phyloP scores from a whole-genome alignment of 2,329 filamentous ascomycete genomes.

The Microdochium nivale region DNA sequence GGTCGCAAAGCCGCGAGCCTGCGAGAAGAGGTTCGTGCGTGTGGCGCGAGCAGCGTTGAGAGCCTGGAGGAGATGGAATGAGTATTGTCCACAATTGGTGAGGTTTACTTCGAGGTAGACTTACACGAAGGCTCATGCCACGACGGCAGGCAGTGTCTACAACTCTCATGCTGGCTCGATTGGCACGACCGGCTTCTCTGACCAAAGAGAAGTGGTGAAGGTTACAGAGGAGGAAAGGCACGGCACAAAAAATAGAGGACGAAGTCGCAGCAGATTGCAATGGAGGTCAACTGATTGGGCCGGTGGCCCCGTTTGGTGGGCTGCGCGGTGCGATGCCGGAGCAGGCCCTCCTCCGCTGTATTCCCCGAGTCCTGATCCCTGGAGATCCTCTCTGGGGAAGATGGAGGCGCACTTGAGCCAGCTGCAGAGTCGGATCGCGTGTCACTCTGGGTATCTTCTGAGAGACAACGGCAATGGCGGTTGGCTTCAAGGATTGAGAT shows the following conservation, averaged over 20 bases:
- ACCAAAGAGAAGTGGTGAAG: neutral
- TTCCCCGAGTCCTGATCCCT: too few relatives aligned
- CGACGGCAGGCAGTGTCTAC: conserved; percentile 20
- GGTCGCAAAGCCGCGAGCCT: conserved; percentile 21
- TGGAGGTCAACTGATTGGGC: neutral
- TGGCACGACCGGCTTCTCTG: neutral
- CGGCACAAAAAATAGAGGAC: neutral
- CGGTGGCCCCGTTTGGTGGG: neutral
- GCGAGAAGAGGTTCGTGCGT: conserved; percentile 11
- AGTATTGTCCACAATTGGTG: conserved; percentile 1
- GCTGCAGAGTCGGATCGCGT: too few relatives aligned
- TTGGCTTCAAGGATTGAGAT: too few relatives aligned
- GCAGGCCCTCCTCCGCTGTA: neutral
- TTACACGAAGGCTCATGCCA: conserved; percentile 19
- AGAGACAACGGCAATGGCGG: too few relatives aligned
- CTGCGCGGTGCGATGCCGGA: neutral
- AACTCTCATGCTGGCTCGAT: conserved; percentile 17
- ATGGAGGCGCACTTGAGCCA: too few relatives aligned
- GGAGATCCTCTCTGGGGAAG: too few relatives aligned
- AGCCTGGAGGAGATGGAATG: conserved; percentile 10
- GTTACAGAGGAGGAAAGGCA: neutral
- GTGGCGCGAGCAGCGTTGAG: conserved; percentile 10
- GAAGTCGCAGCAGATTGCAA: neutral
- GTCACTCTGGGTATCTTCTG: too few relatives aligned
- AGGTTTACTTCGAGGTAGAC: conserved; percentile 2